phyloP scores from a whole-genome alignment of 2,329 filamentous ascomycete genomes.

The Xylariales sp. region DNA sequence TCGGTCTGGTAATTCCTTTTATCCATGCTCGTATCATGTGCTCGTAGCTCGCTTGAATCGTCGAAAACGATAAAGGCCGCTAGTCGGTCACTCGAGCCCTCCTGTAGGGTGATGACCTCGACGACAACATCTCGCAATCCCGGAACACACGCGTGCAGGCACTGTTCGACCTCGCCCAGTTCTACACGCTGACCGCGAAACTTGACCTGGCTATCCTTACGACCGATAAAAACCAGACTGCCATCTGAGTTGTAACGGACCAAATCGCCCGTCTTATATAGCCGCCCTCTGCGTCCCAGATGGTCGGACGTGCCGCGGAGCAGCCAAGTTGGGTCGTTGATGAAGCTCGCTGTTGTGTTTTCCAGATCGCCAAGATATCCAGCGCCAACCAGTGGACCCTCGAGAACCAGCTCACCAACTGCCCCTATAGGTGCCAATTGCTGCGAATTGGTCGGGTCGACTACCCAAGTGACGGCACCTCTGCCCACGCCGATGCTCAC shows the following conservation, averaged over 20 bases:
- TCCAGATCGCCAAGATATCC: slow-evolving; percentile 38
- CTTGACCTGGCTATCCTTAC: slow-evolving; percentile 7
- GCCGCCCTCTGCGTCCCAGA: slow-evolving; percentile 9
- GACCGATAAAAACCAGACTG: slow-evolving; percentile 14
- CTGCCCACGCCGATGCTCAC: neutral
- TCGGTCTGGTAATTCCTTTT: too few relatives aligned
- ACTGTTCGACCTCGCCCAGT: too few relatives aligned
- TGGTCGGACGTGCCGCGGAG: slow-evolving; percentile 11
- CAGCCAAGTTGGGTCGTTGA: slow-evolving; percentile 32
- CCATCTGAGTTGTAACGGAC: slow-evolving; percentile 28
- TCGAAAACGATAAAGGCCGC: too few relatives aligned
- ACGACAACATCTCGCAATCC: neutral
- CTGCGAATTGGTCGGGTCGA: slow-evolving; percentile 8
- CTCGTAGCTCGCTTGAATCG: too few relatives aligned
- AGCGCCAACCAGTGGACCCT: slow-evolving; percentile 33
- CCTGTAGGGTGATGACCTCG: neutral
- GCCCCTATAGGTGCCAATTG: slow-evolving; percentile 11
- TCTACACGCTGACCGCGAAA: slow-evolving; percentile 6
- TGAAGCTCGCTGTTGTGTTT: slow-evolving; percentile 36
- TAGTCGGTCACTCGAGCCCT: neutral
- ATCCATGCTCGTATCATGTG: too few relatives aligned
- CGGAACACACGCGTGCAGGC: neutral
- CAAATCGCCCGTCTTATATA: slow-evolving; percentile 37
- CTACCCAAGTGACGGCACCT: slow-evolving; percentile 10
- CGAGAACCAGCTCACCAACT: slow-evolving; percentile 18